Base-by-base conservation (phyloP, 192 early-diverging fungal species). In the Kickxella alabastrina region DNA sequence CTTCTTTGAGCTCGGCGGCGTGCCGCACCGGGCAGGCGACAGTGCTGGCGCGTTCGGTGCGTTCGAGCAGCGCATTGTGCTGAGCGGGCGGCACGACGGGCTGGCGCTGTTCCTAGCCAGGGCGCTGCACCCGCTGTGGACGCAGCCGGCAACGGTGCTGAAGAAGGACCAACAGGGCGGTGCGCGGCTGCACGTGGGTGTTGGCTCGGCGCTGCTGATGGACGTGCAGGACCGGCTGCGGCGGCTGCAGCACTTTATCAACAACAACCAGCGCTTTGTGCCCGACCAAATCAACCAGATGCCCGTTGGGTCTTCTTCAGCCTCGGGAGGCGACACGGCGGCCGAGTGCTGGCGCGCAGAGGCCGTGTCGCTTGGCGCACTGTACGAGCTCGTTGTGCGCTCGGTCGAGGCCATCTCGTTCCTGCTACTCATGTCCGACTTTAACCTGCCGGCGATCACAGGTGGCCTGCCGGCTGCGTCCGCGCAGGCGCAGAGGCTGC, bases 121-220 rank as follows among this genome's bases (percentile, higher is more conserved):
- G 10, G 43, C 86, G 3, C 43, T 96, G 41, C 62, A 80, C 54
- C 83, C 90, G 4, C 50, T 92, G 10, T 96, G 93, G 93, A 78
- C 80, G 28, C 66, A 28, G 35, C 53, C 53, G 40, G 71, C 68
- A 1, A 50, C 54, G 3, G 27, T 52, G 8, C 25, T 45, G 14
- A 37, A 37, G 15, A 24, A 17, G 0, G 52, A 54, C 19, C 39
- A 53, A 15, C 37, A 21, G 19, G 26, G 64, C 34, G 32, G 19
- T 8, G 15, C 24, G 5, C 22, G 26, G 31, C 64, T 75, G 59
- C 49, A 68, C 27, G 32, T 82, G 23, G 57, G 68, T 51, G 63
- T 81, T 48, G n/a, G 58, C 2, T 21, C 53, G 19, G 31, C 58
- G 21, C 23, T 45, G 15, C 59, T 83, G 47, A 37, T 69, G 19